phyloP scores from a whole-genome alignment of 805 yeast genomes.

The Maudiozyma pseudohumilis region DNA sequence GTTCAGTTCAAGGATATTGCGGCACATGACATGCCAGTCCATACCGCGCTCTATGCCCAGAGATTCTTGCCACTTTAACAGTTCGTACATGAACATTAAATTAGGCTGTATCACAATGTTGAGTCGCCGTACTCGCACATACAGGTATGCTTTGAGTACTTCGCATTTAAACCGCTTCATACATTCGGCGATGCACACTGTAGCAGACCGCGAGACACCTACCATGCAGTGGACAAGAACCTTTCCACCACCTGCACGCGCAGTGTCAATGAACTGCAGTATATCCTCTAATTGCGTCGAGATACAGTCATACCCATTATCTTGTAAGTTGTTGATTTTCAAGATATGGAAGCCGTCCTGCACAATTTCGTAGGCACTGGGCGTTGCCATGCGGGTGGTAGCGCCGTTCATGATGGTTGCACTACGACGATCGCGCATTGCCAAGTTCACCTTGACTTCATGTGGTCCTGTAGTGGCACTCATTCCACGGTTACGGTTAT shows the following conservation, averaged over 20 bases:
- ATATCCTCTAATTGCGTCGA: conserved; percentile 51
- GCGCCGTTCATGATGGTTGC: conserved; percentile 3
- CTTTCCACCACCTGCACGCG: conserved; percentile 35
- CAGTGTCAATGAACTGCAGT: conserved; percentile 54
- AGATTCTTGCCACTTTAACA: conserved; percentile 45
- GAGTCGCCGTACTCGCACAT: conserved; percentile 79
- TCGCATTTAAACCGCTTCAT: conserved; percentile 65
- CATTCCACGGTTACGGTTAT: conserved; percentile 11
- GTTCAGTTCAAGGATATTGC: conserved; percentile 73
- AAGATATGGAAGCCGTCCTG: conserved; percentile 26
- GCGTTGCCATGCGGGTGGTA: background rate
- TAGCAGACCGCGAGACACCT: conserved; percentile 91
- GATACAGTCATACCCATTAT: conserved; percentile 82
- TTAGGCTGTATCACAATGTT: conserved; percentile 94
- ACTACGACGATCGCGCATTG: conserved; percentile 2
- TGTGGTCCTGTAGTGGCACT: conserved; percentile 8
- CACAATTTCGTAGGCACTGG: conserved; percentile 5
- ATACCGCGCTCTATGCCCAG: conserved; percentile 41
- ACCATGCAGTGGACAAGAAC: conserved; percentile 88
- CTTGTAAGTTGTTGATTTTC: conserved; percentile 70
- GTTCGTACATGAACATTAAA: conserved; percentile 80
- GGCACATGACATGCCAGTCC: conserved; percentile 82
- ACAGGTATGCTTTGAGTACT: conserved; percentile 72
- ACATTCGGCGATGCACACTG: conserved; percentile 91
- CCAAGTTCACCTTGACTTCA: too few species aligned